Evolutionary conservation across 345 rosid species (phyloP).

Genomic region (Hypericum androsaemum): DNA sequence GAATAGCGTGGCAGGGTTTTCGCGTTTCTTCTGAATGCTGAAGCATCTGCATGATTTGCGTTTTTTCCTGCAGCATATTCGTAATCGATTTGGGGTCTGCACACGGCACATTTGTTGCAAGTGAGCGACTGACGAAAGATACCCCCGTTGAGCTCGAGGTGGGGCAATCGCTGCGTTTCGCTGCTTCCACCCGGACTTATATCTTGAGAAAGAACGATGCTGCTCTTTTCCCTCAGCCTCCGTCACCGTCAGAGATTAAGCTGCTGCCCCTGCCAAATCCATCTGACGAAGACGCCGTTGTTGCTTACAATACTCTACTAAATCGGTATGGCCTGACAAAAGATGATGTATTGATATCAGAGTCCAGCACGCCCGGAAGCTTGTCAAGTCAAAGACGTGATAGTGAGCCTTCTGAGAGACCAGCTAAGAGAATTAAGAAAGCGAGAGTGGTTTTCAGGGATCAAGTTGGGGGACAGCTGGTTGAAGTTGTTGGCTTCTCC

Average conservation of each 20-base stretch:
- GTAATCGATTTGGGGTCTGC: conserved; percentile 73
- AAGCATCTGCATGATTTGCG: neutral
- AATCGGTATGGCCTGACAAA: conserved; percentile 63
- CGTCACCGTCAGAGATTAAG: conserved; percentile 49
- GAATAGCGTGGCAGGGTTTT: too few species aligned
- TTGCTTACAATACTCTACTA: conserved; percentile 68
- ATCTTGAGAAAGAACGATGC: conserved; percentile 69
- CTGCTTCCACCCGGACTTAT: conserved; percentile 85
- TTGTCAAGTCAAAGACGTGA: conserved; percentile 16
- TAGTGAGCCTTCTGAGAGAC: conserved; percentile 26
- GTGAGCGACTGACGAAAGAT: conserved; percentile 73
- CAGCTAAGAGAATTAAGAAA: conserved; percentile 50
- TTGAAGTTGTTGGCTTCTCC: conserved; percentile 81
- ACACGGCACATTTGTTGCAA: conserved; percentile 86
- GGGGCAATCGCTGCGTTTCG: conserved; percentile 82
- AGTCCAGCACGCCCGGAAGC: conserved; percentile 21
- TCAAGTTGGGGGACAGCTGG: conserved; percentile 83
- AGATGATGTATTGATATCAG: conserved; percentile 18
- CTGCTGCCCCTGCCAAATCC: conserved; percentile 73
- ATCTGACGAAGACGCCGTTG: conserved; percentile 77
- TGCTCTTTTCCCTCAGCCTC: conserved; percentile 66
- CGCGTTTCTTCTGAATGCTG: neutral
- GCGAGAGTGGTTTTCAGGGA: conserved; percentile 60
- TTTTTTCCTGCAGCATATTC: conserved; percentile 39
- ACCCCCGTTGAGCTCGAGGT: conserved; percentile 55